Conservation (phyloP, 2,329 filamentous ascomycete species). For the Nemania sp. region DNA sequence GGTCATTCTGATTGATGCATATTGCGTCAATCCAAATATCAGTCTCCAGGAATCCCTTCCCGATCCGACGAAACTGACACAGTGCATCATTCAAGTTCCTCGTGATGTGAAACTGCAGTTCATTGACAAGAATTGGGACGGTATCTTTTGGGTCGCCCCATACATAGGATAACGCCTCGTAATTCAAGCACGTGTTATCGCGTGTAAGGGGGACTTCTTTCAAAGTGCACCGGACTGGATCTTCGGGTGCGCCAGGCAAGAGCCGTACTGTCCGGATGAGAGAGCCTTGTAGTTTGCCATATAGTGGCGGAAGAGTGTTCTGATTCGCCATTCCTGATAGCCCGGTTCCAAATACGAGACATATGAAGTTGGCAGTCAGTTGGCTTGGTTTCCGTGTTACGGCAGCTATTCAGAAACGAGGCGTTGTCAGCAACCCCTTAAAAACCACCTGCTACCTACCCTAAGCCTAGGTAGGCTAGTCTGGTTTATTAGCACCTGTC, state of each 20-base stretch:
- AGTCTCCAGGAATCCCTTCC: not conserved
- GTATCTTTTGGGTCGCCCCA: not conserved
- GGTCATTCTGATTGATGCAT: not conserved
- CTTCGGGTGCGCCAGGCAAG: not conserved
- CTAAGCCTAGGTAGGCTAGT: too few relatives aligned
- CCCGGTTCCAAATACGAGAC: too few relatives aligned
- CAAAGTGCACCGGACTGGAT: not conserved
- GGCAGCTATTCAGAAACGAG: too few relatives aligned
- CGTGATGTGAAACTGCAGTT: not conserved
- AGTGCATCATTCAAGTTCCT: not conserved
- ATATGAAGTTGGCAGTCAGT: too few relatives aligned
- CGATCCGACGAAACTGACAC: not conserved
- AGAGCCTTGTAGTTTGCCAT: not conserved
- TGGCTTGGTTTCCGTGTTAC: too few relatives aligned
- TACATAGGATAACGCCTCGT: not conserved
- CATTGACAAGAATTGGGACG: not conserved
- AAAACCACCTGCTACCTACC: too few relatives aligned
- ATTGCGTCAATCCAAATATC: not conserved
- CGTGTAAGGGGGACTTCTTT: not conserved
- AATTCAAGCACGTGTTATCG: not conserved
- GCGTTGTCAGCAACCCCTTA: too few relatives aligned
- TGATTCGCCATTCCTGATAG: not conserved
- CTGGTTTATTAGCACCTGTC: too few relatives aligned
- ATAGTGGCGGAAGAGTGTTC: not conserved
- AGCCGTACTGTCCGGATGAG: not conserved